Base-by-base conservation (phyloP, 345 rosid genomes). In the Arabis hirsuta region DNA sequence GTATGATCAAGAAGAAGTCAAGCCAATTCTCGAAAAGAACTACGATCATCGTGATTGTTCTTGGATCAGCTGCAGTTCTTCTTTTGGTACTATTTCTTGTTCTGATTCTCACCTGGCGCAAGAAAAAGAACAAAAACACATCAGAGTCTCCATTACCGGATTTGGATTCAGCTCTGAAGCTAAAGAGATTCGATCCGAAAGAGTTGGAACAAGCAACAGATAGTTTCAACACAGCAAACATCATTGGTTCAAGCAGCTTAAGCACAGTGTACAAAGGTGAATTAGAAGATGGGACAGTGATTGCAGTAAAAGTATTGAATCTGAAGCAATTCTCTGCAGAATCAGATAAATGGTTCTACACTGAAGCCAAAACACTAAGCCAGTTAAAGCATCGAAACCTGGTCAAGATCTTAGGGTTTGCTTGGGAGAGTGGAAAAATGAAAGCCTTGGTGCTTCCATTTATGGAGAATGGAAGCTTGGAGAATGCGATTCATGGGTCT, bases 381-480 rank as follows among this genome's bases (percentile, higher is more conserved):
- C 82, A 79, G 45, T 56, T 93, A 62, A 90, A 84, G 81, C 97
- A 93, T 69, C 83, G 87, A 12, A 90, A 88, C 78, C 77, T 93
- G 36, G 97, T 81, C 55, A 90, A 85, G 60, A 84, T 93, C 34
- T 53, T 93, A 57, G 97, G 98, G 14, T 93, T 83, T 69, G 89
- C 98, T 54, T 93, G 98, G 98, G 89, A 93, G 73, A 86, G 94
- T 10, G 51, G 80, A 4, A 93, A 87, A 69, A 83, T 90, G 51
- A 93, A 90, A 77, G 96, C 92, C 4, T 76, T 93, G 12, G 86
- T 90, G 70, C 76, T 90, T 62, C 87, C 90, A 26, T 89, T 79
- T 69, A 86, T 90, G 97, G 85, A 83, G 55, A 90, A 90, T 5
- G 98, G 97, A 68, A 90, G 76, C 84, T 79, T 90, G 72, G 97